Conservation (phyloP, 441 rosid genomes). For the Gossypium schwendimanii region DNA sequence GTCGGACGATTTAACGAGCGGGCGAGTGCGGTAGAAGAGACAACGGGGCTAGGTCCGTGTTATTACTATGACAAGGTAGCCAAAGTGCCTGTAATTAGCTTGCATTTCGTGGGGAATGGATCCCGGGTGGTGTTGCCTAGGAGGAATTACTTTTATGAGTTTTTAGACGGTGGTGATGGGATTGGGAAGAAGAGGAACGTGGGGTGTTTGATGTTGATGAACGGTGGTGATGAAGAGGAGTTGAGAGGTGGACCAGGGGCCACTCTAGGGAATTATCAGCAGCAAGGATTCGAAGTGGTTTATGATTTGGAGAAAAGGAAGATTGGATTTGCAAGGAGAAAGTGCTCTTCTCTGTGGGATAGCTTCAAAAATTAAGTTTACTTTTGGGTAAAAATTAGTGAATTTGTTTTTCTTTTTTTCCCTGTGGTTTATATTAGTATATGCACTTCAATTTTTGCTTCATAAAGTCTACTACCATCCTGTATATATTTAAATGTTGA, state of each 20-base stretch:
- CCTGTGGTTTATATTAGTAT: not conserved
- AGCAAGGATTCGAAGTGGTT: constrained; percentile 91
- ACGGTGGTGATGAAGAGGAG: constrained; percentile 84
- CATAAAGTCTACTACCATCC: not conserved
- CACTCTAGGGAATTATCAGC: constrained; percentile 80
- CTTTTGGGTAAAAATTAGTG: not conserved
- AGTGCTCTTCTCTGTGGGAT: constrained; percentile 84
- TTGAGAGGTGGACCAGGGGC: constrained; percentile 75
- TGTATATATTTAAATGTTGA: constrained; percentile 14
- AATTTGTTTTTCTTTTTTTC: not conserved
- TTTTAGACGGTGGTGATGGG: constrained; percentile 54
- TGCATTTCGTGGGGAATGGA: constrained; percentile 64
- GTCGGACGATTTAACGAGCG: constrained; percentile 48
- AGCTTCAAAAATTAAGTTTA: constrained; percentile 34
- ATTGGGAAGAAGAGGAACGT: constrained; percentile 40
- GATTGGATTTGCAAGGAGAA: constrained; percentile 79
- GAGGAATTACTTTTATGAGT: constrained; percentile 71
- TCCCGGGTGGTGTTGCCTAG: constrained; percentile 71
- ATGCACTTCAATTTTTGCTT: constrained; percentile 26
- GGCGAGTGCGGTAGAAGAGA: constrained; percentile 52
- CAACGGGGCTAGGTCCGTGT: constrained; percentile 75
- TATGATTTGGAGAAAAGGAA: constrained; percentile 65
- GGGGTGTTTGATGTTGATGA: constrained; percentile 86
- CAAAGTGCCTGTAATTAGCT: constrained; percentile 40
- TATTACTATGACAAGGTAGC: constrained; percentile 44